Percentiles rank a stretch among this genome's conserved stretches.
Evolutionary conservation across 1,139 yeast species (phyloP).

Genomic region (Wickerhamomyces sp.): DNA sequence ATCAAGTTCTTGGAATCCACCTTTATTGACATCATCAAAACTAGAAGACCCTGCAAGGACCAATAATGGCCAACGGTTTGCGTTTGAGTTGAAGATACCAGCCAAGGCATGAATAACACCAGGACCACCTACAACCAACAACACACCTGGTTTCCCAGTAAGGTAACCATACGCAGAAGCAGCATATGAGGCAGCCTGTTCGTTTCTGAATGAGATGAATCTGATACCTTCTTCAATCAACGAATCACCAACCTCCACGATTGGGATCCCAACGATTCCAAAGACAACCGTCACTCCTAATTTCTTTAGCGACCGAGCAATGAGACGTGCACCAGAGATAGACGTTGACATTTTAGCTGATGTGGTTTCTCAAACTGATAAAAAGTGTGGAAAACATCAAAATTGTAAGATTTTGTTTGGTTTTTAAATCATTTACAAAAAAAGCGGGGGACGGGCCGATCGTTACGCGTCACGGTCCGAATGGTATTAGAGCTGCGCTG

Average conservation of each 20-base stretch:
- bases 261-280: constrained; percentile 69
- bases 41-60: constrained; percentile 58
- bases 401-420: too few relatives aligned
- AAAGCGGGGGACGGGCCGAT: neutral
- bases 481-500: too few relatives aligned
- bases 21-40: constrained; percentile 42
- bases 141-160: constrained; percentile 57
- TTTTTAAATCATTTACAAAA: too few relatives aligned
- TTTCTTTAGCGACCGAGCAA: constrained; percentile 40
- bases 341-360: constrained; percentile 1
- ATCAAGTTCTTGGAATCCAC: constrained; percentile 65
- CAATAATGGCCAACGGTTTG: constrained; percentile 56
- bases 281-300: constrained; percentile 52
- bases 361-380: too few relatives aligned
- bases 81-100: constrained; percentile 54
- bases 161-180: constrained; percentile 63
- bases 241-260: constrained; percentile 59
- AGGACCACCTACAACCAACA: constrained; percentile 67
- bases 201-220: constrained; percentile 57
- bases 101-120: constrained; percentile 62
- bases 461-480: too few relatives aligned
- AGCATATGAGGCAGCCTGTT: constrained; percentile 67
- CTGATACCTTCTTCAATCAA: constrained; percentile 45
- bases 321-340: constrained; percentile 18
- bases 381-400: too few relatives aligned